Evolutionary conservation across 108 stramenopile genomes (phyloP).

Genomic region (Nitzschia inconspicua): DNA sequence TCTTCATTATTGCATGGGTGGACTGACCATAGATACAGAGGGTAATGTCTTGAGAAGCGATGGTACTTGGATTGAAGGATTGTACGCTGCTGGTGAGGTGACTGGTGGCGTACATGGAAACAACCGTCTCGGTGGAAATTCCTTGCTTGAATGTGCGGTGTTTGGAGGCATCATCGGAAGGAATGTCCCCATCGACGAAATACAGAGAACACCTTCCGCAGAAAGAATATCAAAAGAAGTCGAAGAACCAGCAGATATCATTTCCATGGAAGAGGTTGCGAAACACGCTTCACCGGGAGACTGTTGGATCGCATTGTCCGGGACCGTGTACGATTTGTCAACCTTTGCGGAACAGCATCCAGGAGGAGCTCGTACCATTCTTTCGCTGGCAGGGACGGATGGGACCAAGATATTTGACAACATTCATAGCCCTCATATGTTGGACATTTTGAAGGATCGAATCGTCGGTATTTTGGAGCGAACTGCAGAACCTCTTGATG

Average conservation of each 20-base stretch:
- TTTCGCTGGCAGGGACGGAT: slow-evolving; percentile 78
- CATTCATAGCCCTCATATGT: slow-evolving; percentile 71
- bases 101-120: slow-evolving; percentile 79
- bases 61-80: slow-evolving; percentile 46
- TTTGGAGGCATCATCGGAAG: slow-evolving; percentile 84
- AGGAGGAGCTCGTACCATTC: slow-evolving; percentile 80
- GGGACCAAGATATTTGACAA: slow-evolving; percentile 81
- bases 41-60: slow-evolving; percentile 61
- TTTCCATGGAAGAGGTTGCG: slow-evolving; percentile 54
- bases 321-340: slow-evolving; percentile 87
- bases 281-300: slow-evolving; percentile 79
- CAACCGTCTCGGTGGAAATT: slow-evolving; percentile 87
- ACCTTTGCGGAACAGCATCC: slow-evolving; percentile 91
- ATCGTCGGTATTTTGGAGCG: no score
- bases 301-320: slow-evolving; percentile 87
- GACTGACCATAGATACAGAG: slow-evolving; percentile 70
- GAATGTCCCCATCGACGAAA: slow-evolving; percentile 62
- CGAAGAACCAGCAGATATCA: slow-evolving; percentile 39
- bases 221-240: background rate
- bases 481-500: no score
- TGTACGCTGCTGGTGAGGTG: slow-evolving; percentile 81
- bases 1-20: slow-evolving; percentile 94
- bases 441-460: no score
- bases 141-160: slow-evolving; percentile 90
- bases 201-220: slow-evolving; percentile 5